These are phyloP conservation scores for Viola odorata DNA, from an alignment of 345 rosid genomes.

Conservation along the genomic window DNA sequence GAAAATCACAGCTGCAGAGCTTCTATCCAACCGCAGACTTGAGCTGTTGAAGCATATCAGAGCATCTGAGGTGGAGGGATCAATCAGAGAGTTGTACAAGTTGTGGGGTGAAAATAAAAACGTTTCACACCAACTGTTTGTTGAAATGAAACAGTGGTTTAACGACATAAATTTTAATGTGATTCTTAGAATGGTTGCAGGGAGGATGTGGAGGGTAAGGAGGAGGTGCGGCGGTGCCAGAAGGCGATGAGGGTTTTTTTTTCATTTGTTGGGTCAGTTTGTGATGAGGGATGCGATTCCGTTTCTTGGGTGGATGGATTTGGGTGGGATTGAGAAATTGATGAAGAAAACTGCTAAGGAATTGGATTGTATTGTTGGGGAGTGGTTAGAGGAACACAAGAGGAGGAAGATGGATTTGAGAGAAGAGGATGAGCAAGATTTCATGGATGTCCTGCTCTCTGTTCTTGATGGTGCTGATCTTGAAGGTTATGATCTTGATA, in stretches of 20 bases:
- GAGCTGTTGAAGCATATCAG: constrained; percentile 24
- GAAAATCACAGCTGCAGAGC: constrained; percentile 20
- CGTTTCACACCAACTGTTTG: constrained; percentile 5
- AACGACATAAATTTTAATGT: constrained; percentile 25
- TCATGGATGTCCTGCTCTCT: constrained; percentile 19
- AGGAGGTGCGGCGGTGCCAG: constrained; percentile 13
- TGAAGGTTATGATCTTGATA: background rate
- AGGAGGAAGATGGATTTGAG: background rate
- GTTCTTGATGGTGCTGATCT: background rate
- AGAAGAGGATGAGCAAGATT: constrained; percentile 8
- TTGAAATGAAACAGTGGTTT: constrained; percentile 33
- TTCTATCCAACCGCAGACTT: constrained; percentile 27
- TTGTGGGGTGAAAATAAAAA: constrained; percentile 9
- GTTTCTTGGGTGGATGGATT: constrained; percentile 25
- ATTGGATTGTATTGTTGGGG: constrained; percentile 4
- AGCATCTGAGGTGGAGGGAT: constrained; percentile 12
- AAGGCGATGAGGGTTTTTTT: constrained; percentile 15
- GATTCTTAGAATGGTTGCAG: constrained; percentile 26
- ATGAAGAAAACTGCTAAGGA: constrained; percentile 23
- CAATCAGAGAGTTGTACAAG: constrained; percentile 20
- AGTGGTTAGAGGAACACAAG: constrained; percentile 26
- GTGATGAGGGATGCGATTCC: constrained; percentile 23
- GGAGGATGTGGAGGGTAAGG: constrained; percentile 2
- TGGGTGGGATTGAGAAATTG: constrained; percentile 25
- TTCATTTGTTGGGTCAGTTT: constrained; percentile 6